Evolutionary conservation across 2,329 filamentous ascomycete genomes (phyloP).

Genomic region (Ophiosphaerella narmari): DNA sequence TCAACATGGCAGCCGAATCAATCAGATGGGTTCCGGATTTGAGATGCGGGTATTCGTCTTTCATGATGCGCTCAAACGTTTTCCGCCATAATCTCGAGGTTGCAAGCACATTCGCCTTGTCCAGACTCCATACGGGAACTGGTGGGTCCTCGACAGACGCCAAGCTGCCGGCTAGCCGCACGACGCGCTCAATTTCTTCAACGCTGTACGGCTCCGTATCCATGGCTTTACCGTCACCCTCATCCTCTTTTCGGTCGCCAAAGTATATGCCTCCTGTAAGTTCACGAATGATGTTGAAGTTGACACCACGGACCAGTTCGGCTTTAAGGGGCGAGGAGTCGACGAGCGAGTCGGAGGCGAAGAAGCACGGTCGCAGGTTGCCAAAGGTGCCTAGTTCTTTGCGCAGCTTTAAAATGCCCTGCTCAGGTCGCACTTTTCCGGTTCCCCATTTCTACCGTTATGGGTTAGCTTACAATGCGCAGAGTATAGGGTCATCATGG

Average conservation of each 20-base stretch:
- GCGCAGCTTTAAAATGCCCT: slow-evolving; percentile 86
- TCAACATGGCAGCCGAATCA: slow-evolving; percentile 95
- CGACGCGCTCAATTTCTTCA: slow-evolving; percentile 85
- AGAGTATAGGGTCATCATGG: slow-evolving; percentile 29
- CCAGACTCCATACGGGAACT: slow-evolving; percentile 80
- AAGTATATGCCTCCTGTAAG: slow-evolving; percentile 95
- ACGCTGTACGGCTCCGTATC: slow-evolving; percentile 89
- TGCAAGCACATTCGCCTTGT: slow-evolving; percentile 96
- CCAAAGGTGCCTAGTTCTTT: slow-evolving; percentile 94
- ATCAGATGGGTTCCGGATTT: slow-evolving; percentile 88
- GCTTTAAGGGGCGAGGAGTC: slow-evolving; percentile 86
- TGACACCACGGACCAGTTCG: slow-evolving; percentile 80
- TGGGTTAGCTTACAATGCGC: slow-evolving; percentile 10
- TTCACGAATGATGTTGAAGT: slow-evolving; percentile 93
- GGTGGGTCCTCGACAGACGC: slow-evolving; percentile 78
- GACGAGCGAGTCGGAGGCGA: slow-evolving; percentile 78
- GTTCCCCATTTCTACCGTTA: slow-evolving; percentile 81
- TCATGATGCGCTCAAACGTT: slow-evolving; percentile 82
- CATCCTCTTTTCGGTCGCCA: slow-evolving; percentile 81
- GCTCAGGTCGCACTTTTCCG: slow-evolving; percentile 83
- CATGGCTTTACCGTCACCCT: slow-evolving; percentile 73
- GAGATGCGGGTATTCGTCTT: slow-evolving; percentile 85
- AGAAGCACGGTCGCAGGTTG: slow-evolving; percentile 95
- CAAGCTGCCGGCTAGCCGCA: slow-evolving; percentile 78
- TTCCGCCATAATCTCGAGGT: slow-evolving; percentile 89